Percentiles rank a stretch among this genome's conserved stretches.
These are phyloP conservation scores for Alternaria burnsii DNA, from an alignment of 2,329 filamentous ascomycete genomes.

Conservation along the genomic window DNA sequence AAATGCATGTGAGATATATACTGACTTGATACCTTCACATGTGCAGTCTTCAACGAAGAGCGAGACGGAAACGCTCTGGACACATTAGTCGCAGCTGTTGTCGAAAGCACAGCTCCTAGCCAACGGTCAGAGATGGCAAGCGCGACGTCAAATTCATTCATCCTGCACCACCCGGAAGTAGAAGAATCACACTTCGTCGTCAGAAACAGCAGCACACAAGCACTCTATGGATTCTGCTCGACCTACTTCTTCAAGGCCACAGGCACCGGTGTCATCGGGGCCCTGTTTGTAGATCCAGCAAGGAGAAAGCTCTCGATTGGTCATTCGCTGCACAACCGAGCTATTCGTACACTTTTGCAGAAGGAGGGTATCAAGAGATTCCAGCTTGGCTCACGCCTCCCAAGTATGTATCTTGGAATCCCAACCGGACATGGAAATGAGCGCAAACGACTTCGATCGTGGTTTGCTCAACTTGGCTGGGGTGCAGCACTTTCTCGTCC, in stretches of 20 bases:
- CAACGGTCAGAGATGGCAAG: conserved; percentile 74
- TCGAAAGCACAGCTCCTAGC: conserved; percentile 70
- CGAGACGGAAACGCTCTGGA: conserved; percentile 78
- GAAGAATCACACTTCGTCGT: conserved; percentile 91
- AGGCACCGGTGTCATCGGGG: conserved; percentile 78
- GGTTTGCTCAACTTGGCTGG: conserved; percentile 93
- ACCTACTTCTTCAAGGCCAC: conserved; percentile 81
- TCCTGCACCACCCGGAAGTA: conserved; percentile 73
- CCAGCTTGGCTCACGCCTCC: conserved; percentile 81
- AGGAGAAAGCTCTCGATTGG: conserved; percentile 91
- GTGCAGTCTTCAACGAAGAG: conserved; percentile 80
- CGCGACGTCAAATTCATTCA: conserved; percentile 77
- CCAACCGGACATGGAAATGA: conserved; percentile 71
- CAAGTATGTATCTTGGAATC: conserved; percentile 86
- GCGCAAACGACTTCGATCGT: conserved; percentile 70
- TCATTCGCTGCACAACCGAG: conserved; percentile 85
- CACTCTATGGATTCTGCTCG: conserved; percentile 89
- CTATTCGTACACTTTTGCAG: conserved; percentile 77
- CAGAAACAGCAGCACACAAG: conserved; percentile 89
- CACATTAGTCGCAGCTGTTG: conserved; percentile 74
- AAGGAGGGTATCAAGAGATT: conserved; percentile 77
- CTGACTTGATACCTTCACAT: not conserved
- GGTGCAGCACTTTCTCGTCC: conserved; percentile 72
- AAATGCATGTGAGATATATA: not conserved
- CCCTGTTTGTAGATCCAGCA: conserved; percentile 87